Percentiles rank a stretch among this genome's conserved stretches.
Conservation (phyloP, 2,329 filamentous ascomycete species). For the Thyridium curvatum region DNA sequence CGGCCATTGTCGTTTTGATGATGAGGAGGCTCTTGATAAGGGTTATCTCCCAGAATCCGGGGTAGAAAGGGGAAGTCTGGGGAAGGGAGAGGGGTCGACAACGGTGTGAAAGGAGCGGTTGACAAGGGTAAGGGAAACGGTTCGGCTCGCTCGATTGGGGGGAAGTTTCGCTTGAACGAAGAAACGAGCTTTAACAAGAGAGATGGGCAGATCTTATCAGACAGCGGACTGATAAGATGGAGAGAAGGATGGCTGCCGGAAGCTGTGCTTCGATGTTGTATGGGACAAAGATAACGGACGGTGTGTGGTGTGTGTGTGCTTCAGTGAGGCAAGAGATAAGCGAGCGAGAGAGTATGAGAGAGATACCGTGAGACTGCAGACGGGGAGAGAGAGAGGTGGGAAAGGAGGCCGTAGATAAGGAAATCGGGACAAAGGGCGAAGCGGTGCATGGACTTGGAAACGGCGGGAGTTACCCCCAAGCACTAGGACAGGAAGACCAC, state of each 20-base stretch:
- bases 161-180: too few relatives aligned
- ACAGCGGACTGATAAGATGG: conserved; percentile 4
- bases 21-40: conserved; percentile 1
- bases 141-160: not conserved
- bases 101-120: not conserved
- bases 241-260: not conserved
- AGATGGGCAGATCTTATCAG: conserved; percentile 5
- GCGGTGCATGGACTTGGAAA: too few relatives aligned
- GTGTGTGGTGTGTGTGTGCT: too few relatives aligned
- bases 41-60: conserved; percentile 1
- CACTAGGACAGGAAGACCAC: too few relatives aligned
- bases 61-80: not conserved
- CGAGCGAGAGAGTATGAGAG: too few relatives aligned
- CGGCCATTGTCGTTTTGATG: conserved; percentile 11
- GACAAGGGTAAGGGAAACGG: not conserved
- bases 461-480: too few relatives aligned
- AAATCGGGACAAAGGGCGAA: too few relatives aligned
- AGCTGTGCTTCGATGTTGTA: not conserved
- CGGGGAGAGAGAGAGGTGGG: too few relatives aligned
- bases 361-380: too few relatives aligned
- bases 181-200: not conserved
- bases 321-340: too few relatives aligned
- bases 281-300: not conserved
- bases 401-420: too few relatives aligned
- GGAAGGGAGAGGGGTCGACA: not conserved